Evolutionary conservation across 768 basidiomycete genomes (phyloP), one percentile per base, ranked within the genome.

Genomic region (Panellus pusillus): DNA sequence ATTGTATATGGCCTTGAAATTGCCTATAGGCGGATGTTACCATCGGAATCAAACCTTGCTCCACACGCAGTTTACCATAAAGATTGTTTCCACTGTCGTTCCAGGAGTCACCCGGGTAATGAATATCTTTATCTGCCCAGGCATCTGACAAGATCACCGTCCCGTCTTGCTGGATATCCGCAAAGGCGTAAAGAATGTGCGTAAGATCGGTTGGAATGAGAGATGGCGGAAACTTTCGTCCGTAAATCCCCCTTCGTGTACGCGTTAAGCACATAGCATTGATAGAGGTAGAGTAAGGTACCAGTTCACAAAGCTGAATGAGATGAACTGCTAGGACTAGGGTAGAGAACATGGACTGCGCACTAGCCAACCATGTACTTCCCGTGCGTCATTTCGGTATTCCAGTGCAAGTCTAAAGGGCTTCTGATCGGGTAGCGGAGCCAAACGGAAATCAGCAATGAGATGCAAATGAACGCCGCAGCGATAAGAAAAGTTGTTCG

Each of bases 61-160:
- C 17, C 31, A 27, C 47, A 6, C 24, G 24, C 24, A 24, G 24
- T 24, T 18, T 35, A 57, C 56, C 95, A 63, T 96, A 98, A 15
- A 98, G 81, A 69, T 98, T 97, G 58, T 79, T 86, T 40, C 93
- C 94, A 24, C 66, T 67, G 48, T 98, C 96, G 61, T 94, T 89
- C 97, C 97, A 99, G 4, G 87, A 89, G 70, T 99, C 97, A 8
- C 88, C 91, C 0, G 89, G 86, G 67, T 96, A 95, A 68, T 98
- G 97, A 42, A 98, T 98, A 67, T 98, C 93, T 64, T 95, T 83
- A 75, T 99, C 97, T 0, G 94, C 87, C 96, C 96, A 98, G 2
- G 77, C 68, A 63, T 99, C 97, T 35, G 93, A 95, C 48, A 98
- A 71, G 63, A 82, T 72, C 17, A 98, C 95, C 65, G 92, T 91